Evolutionary conservation across 345 rosid genomes (phyloP).

Genomic region (Camelina neglecta): DNA sequence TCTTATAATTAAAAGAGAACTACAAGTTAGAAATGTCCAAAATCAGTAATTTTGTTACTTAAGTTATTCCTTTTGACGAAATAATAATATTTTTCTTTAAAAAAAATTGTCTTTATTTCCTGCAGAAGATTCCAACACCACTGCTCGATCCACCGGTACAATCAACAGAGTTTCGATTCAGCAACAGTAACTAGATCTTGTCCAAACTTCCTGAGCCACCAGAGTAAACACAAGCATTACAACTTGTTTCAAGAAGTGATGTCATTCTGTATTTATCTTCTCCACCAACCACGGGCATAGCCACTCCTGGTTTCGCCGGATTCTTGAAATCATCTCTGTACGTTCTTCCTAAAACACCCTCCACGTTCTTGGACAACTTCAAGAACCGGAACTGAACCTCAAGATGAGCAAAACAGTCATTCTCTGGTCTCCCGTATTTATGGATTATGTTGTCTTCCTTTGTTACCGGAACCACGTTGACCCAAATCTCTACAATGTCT

Average conservation of each 20-base stretch:
- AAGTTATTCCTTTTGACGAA: neutral
- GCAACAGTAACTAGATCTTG: conserved; percentile 14
- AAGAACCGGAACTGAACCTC: conserved; percentile 65
- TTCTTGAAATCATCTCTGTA: conserved; percentile 60
- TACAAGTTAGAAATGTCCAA: too few species aligned
- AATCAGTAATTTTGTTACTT: neutral
- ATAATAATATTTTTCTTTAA: neutral
- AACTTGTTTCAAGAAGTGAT: conserved; percentile 52
- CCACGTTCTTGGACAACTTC: conserved; percentile 55
- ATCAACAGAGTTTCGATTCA: conserved; percentile 47
- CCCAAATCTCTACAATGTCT: conserved; percentile 54
- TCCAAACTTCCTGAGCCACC: conserved; percentile 11
- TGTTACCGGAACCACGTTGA: conserved; percentile 66
- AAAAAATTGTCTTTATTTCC: conserved; percentile 34
- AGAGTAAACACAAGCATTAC: conserved; percentile 49
- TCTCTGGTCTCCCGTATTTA: conserved; percentile 54
- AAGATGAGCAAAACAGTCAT: conserved; percentile 67
- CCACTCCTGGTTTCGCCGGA: conserved; percentile 66
- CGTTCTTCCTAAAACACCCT: conserved; percentile 74
- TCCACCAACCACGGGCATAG: conserved; percentile 64
- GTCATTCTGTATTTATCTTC: conserved; percentile 58
- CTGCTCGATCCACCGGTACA: conserved; percentile 32
- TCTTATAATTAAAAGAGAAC: too few species aligned
- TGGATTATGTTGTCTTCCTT: conserved; percentile 64
- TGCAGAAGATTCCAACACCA: conserved; percentile 63